A percentile compares a stretch with the other conserved stretches of the same genome.
Conservation (phyloP, 495 filamentous ascomycete species). For the Daldinia loculata region DNA sequence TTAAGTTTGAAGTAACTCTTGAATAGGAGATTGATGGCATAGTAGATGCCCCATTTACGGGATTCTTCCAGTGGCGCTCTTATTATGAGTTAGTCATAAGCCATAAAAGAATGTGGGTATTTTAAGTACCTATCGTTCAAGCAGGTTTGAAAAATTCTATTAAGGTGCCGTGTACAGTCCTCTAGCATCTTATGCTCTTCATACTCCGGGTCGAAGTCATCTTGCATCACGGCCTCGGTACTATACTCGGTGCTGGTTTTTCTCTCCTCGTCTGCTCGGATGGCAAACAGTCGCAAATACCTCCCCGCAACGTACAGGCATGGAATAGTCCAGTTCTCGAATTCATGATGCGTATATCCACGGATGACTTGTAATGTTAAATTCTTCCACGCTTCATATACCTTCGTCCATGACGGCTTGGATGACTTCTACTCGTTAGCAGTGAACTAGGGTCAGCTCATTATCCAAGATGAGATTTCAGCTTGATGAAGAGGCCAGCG, state of each 20-base stretch:
- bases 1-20: constrained; percentile 98
- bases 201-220: constrained; percentile 75
- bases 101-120: neutral
- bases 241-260: constrained; percentile 57
- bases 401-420: constrained; percentile 70
- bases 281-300: constrained; percentile 85
- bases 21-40: constrained; percentile 90
- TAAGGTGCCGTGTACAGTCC: constrained; percentile 86
- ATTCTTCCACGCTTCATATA: constrained; percentile 88
- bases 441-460: neutral
- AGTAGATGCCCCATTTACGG: constrained; percentile 96
- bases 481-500: neutral
- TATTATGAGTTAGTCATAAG: constrained; percentile 35
- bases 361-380: constrained; percentile 73
- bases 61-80: constrained; percentile 89
- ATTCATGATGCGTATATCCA: constrained; percentile 72
- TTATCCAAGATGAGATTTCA: neutral
- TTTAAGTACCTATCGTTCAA: constrained; percentile 80
- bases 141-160: constrained; percentile 87
- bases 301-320: constrained; percentile 86
- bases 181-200: constrained; percentile 83
- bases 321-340: constrained; percentile 87
- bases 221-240: constrained; percentile 65
- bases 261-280: constrained; percentile 78
- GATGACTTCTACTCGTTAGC: constrained; percentile 28